Evolutionary conservation across 345 rosid genomes (phyloP), one percentile per base, ranked within the genome.

Genomic region (Citrus sp.): DNA sequence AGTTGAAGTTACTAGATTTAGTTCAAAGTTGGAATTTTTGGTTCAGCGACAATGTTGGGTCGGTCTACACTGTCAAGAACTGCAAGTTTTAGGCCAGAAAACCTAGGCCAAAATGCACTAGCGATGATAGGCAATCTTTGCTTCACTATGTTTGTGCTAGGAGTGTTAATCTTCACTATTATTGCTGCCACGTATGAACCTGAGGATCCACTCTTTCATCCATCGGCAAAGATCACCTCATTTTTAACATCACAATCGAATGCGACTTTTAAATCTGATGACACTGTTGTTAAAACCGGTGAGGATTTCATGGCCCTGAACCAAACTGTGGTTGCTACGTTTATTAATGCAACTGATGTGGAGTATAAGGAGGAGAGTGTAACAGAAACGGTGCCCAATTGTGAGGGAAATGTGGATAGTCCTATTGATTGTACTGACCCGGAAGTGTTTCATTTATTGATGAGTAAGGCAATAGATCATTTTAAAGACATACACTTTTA

Each of bases 151-250:
- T 92, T 96, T 77, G 98, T 94, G 30, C 22, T 90, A 24, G 95
- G 91, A 13, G 97, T 94, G 9, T 81, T 96, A 40, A 85, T 96
- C 69, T 94, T 96, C 90, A 96, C 98, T 54, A 87, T 96, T 35
- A 92, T 96, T 69, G 97, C 98, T 28, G 97, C 98, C 4, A 94
- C 97, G 2, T 94, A 94, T 79, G 87, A 96, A 60, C 99, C 98
- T 0, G 97, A 91, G 66, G 97, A 94, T 70, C 97, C 97, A 13
- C 90, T 94, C 18, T 94, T 94, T 77, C 94, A 90, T 84, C 97
- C 97, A 69, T 86, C 99, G 1, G 87, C 92, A 27, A 91, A 88
- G 81, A 91, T 94, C 79, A 89, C 94, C 28, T 83, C 89, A n/a
- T 92, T 88, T 85, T 91, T 96, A 78, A 92, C 97, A 2, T 92